Percentiles rank a stretch among this genome's conserved stretches.
Evolutionary conservation across 2,329 filamentous ascomycete species (phyloP).

Genomic region (Xylogone sp.): DNA sequence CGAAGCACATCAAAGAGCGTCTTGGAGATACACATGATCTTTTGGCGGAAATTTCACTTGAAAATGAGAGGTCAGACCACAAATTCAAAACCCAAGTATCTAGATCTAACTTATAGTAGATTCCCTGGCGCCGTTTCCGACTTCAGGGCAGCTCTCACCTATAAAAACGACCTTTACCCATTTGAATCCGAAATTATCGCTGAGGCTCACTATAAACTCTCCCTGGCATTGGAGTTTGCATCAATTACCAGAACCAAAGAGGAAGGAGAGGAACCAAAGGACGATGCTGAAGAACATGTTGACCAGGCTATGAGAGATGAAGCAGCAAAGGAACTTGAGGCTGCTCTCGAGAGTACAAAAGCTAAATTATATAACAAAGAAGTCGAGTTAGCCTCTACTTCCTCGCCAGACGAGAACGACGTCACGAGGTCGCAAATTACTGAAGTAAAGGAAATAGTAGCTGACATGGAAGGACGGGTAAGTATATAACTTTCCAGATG

Average conservation of each 20-base stretch:
- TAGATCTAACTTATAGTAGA: slow-evolving; percentile 33
- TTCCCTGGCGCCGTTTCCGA: slow-evolving; percentile 87
- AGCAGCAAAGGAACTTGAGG: slow-evolving; percentile 66
- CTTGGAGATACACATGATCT: slow-evolving; percentile 92
- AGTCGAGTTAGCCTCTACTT: slow-evolving; percentile 57
- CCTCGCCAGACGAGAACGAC: slow-evolving; percentile 65
- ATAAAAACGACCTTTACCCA: slow-evolving; percentile 76
- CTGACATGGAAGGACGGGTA: slow-evolving; percentile 74
- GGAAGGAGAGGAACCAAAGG: slow-evolving; percentile 40
- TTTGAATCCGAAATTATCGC: slow-evolving; percentile 82
- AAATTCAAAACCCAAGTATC: background rate
- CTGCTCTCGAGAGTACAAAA: slow-evolving; percentile 69
- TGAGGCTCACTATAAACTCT: slow-evolving; percentile 95
- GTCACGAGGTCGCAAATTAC: slow-evolving; percentile 57
- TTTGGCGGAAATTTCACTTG: slow-evolving; percentile 92
- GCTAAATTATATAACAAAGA: slow-evolving; percentile 69
- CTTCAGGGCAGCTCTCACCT: slow-evolving; percentile 69
- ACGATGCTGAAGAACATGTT: slow-evolving; percentile 40
- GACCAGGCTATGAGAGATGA: slow-evolving; percentile 70
- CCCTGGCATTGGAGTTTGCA: slow-evolving; percentile 89
- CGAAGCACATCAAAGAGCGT: slow-evolving; percentile 71
- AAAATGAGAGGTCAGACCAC: slow-evolving; percentile 74
- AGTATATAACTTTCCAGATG: slow-evolving; percentile 23
- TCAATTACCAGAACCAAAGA: slow-evolving; percentile 65
- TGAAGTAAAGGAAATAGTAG: slow-evolving; percentile 74